Conservation (phyloP, 176 grass and related monocot genomes). For the Chrysopogon serrulatus region DNA sequence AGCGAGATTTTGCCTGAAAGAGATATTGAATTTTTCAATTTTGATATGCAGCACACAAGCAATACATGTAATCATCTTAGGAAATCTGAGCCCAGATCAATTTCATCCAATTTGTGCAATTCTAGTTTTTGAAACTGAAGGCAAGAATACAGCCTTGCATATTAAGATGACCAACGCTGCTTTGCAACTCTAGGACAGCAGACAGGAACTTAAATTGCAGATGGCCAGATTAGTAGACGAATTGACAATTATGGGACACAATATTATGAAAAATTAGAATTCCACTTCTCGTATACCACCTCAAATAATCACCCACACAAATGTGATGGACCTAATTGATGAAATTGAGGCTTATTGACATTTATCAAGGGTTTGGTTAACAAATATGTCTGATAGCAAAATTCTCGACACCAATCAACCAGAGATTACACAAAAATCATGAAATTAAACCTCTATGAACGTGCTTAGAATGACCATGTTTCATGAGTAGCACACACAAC, state of each 20-base stretch:
- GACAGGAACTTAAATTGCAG: background rate
- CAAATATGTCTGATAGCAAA: background rate
- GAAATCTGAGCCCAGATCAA: background rate
- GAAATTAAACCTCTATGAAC: background rate
- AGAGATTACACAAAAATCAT: background rate
- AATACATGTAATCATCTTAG: background rate
- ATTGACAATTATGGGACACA: background rate
- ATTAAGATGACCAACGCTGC: background rate
- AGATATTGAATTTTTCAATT: background rate
- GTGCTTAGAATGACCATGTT: background rate
- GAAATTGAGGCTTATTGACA: background rate
- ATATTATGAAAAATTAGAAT: background rate
- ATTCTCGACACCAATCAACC: background rate
- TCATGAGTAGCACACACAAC: background rate
- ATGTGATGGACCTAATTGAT: background rate
- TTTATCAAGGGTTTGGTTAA: background rate
- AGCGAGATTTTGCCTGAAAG: background rate
- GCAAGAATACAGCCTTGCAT: background rate
- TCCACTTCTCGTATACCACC: background rate
- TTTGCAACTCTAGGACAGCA: background rate
- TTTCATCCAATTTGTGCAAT: background rate
- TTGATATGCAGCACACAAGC: background rate
- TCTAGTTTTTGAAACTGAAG: background rate
- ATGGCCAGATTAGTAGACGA: background rate
- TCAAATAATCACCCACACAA: background rate